These are phyloP conservation scores for Collybia sp. DNA, from an alignment of 768 basidiomycete species.

Conservation along the genomic window DNA sequence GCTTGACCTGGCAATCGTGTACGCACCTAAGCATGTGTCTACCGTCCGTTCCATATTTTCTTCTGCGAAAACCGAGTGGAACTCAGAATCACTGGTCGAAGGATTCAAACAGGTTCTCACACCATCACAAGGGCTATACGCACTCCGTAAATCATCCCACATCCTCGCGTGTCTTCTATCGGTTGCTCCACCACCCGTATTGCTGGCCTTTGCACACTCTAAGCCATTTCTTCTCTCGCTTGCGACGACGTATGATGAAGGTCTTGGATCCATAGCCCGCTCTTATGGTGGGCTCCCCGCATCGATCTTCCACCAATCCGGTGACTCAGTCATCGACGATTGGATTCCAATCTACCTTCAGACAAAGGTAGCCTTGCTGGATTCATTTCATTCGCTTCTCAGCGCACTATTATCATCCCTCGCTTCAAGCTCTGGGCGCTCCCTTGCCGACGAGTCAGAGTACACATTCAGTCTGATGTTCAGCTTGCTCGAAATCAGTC, in stretches of 20 bases:
- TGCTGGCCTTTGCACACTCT: slow-evolving; percentile 47
- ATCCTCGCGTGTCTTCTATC: slow-evolving; percentile 52
- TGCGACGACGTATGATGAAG: slow-evolving; percentile 55
- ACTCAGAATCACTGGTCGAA: slow-evolving; percentile 26
- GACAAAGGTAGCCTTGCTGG: slow-evolving; percentile 69
- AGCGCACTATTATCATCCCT: slow-evolving; percentile 45
- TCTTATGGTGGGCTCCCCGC: slow-evolving; percentile 56
- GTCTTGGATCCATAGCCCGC: slow-evolving; percentile 47
- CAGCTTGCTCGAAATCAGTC: slow-evolving; percentile 43
- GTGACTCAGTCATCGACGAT: slow-evolving; percentile 37
- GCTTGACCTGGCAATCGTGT: slow-evolving; percentile 60
- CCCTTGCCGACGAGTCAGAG: slow-evolving; percentile 45
- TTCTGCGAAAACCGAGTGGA: slow-evolving; percentile 25
- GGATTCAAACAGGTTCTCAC: slow-evolving; percentile 58
- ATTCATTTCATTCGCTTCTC: slow-evolving; percentile 61
- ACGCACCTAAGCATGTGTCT: slow-evolving; percentile 37
- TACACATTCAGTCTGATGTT: slow-evolving; percentile 55
- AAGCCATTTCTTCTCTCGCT: slow-evolving; percentile 51
- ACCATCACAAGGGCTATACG: slow-evolving; percentile 50
- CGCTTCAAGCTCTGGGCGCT: slow-evolving; percentile 33
- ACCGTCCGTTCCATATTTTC: slow-evolving; percentile 41
- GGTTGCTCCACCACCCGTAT: slow-evolving; percentile 40
- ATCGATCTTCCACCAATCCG: slow-evolving; percentile 16
- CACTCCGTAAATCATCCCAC: slow-evolving; percentile 57
- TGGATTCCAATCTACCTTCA: slow-evolving; percentile 73